phyloP scores from a whole-genome alignment of 441 rosid genomes.

The Populus hybrid region DNA sequence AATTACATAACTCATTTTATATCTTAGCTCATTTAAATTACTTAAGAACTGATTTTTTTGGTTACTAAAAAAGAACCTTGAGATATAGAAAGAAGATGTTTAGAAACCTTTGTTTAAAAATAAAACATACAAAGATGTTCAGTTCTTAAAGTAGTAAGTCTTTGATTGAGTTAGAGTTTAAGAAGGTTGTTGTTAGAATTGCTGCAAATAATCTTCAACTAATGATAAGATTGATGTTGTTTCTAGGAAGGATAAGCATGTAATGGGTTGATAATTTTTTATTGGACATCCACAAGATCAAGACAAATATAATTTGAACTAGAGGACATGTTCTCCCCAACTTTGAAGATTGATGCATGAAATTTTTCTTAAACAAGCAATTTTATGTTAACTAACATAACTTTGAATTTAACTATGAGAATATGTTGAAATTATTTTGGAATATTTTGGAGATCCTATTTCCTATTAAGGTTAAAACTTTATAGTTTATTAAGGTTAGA shows the following conservation, averaged over 20 bases:
- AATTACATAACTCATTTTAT: no score
- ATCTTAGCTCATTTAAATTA: background rate
- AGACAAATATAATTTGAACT: no score
- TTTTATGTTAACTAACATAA: no score
- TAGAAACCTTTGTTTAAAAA: no score
- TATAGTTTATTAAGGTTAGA: no score
- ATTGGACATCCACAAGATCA: no score
- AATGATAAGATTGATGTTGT: background rate
- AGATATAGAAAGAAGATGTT: background rate
- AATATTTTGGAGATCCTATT: no score
- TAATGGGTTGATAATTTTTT: background rate
- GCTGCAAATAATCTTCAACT: background rate
- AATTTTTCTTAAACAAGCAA: accelerated
- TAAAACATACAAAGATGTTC: background rate
- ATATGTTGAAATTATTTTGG: no score
- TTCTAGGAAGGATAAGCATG: no score
- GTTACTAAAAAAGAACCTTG: background rate
- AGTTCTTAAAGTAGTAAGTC: background rate
- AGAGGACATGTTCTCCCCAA: accelerated
- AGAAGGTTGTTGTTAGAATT: background rate
- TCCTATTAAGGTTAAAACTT: no score
- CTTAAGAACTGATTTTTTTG: no score
- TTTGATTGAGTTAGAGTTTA: background rate
- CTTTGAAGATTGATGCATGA: background rate
- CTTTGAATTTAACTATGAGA: accelerated